phyloP scores from a whole-genome alignment of 305 asterid species.

The Stenogyne calaminthoides region DNA sequence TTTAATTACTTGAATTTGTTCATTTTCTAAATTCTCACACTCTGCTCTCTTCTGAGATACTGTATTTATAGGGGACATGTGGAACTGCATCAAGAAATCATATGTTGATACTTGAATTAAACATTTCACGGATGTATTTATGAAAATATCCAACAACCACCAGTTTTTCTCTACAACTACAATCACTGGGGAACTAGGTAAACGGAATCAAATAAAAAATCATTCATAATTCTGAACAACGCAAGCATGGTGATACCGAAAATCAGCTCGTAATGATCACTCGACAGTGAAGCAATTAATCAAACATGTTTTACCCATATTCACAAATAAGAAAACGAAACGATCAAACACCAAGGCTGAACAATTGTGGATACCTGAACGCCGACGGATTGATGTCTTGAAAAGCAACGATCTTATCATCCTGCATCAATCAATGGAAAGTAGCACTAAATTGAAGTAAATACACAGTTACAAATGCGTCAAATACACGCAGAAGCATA shows the following conservation, averaged over 20 bases:
- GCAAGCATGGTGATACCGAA: neutral
- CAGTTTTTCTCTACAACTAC: neutral
- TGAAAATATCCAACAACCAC: slow-evolving; percentile 11
- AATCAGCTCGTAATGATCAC: neutral
- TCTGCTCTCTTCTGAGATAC: neutral
- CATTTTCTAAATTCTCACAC: neutral
- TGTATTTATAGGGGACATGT: neutral
- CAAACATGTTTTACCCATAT: slow-evolving; percentile 16
- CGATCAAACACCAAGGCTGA: slow-evolving; percentile 11
- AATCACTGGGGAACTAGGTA: neutral
- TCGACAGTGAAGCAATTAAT: slow-evolving; percentile 18
- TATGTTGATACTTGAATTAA: neutral
- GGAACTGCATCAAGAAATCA: neutral
- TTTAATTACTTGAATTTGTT: neutral
- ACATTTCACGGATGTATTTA: neutral
- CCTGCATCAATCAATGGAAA: slow-evolving; percentile 43
- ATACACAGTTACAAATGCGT: neutral
- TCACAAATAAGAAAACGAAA: neutral
- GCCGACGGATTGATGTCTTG: slow-evolving; percentile 81
- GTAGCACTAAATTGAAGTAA: neutral
- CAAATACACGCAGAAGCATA: neutral
- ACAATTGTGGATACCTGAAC: slow-evolving; percentile 44
- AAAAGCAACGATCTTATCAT: slow-evolving; percentile 68
- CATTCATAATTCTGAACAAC: neutral
- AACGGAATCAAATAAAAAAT: neutral